phyloP scores from a whole-genome alignment of 2,329 filamentous ascomycete genomes.

The Paramyrothecium roridum region DNA sequence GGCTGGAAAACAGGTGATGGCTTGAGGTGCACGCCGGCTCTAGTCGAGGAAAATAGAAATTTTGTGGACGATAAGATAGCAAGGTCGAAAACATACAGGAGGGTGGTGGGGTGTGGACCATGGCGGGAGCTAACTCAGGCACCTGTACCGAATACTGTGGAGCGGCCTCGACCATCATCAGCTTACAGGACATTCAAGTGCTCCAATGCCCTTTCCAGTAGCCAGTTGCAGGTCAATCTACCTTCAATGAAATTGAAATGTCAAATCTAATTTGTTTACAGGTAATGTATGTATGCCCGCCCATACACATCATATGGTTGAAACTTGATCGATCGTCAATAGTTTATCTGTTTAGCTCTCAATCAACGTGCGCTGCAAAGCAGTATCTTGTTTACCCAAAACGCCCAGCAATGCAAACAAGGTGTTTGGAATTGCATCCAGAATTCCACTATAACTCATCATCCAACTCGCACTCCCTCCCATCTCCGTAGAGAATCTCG shows the following conservation, averaged over 20 bases:
- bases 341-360: no score
- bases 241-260: no score
- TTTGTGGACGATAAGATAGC: neutral
- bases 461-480: conserved; percentile 23
- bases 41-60: neutral
- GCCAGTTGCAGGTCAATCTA: no score
- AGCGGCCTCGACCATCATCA: neutral
- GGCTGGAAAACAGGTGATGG: neutral
- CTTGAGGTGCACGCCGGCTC: no score
- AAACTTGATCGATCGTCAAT: no score
- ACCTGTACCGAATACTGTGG: neutral
- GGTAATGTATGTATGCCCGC: no score
- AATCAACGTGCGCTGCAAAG: no score
- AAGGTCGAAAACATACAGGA: neutral
- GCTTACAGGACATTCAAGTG: neutral
- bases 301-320: no score
- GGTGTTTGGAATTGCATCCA: neutral
- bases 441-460: conserved; percentile 2
- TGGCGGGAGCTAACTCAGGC: neutral
- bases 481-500: conserved; percentile 82
- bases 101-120: neutral
- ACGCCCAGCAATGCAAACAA: neutral
- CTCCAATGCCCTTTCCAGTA: no score
- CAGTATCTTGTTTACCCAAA: neutral
- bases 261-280: no score